Percentiles rank a stretch among this genome's conserved stretches.
Evolutionary conservation across 352 stramenopile species (phyloP).

Genomic region (Peronosclerospora sorghi): DNA sequence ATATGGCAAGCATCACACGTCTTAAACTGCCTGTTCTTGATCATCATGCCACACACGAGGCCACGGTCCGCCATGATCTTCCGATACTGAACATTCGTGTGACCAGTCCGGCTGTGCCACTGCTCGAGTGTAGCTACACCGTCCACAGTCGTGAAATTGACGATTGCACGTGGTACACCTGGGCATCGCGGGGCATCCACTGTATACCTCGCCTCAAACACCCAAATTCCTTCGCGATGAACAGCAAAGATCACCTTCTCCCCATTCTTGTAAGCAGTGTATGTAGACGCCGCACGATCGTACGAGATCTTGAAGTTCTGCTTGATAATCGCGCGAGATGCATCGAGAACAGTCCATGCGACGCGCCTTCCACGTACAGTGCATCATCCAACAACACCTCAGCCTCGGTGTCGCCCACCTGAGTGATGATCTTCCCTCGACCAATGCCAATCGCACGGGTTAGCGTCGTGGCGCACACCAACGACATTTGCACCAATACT

Average conservation of each 20-base stretch:
- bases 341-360: conserved; percentile 1
- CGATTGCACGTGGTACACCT: neutral
- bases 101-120: too few relatives aligned
- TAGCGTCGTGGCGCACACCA: neutral
- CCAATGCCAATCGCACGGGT: neutral
- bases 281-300: neutral
- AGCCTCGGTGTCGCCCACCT: neutral
- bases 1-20: conserved; percentile 1
- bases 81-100: neutral
- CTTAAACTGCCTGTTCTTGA: neutral
- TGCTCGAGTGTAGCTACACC: neutral
- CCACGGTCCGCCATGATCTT: conserved; percentile 1
- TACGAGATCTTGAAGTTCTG: conserved; percentile 1
- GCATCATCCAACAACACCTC: neutral
- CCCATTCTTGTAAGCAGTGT: neutral
- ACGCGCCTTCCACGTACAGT: neutral
- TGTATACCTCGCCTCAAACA: neutral
- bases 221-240: neutral
- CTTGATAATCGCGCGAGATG: neutral
- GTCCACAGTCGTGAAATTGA: neutral
- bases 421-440: neutral
- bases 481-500: neutral
- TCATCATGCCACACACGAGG: conserved; percentile 1
- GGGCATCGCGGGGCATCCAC: too few relatives aligned
- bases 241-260: neutral